Conservation (phyloP, 2,329 filamentous ascomycete species). For the Stachybotrys elegans region DNA sequence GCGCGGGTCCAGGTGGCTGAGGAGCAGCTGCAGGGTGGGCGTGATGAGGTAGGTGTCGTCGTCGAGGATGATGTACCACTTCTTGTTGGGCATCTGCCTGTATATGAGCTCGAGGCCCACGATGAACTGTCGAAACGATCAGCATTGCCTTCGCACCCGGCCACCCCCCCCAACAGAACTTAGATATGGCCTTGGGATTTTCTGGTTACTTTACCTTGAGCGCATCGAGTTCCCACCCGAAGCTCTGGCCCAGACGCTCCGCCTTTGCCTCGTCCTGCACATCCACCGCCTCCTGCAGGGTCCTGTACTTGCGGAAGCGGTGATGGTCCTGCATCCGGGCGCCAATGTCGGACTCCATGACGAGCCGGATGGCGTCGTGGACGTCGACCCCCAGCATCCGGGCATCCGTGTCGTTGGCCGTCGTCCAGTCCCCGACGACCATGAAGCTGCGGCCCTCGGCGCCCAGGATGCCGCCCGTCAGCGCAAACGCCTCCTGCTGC, state of each 20-base stretch:
- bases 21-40: slow-evolving; percentile 40
- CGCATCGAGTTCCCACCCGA: slow-evolving; percentile 46
- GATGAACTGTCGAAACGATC: slow-evolving; percentile 38
- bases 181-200: too few relatives aligned
- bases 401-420: slow-evolving; percentile 25
- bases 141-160: too few relatives aligned
- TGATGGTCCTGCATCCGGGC: slow-evolving; percentile 20
- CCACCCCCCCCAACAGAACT: too few relatives aligned
- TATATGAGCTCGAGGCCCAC: slow-evolving; percentile 49
- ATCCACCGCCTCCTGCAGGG: slow-evolving; percentile 31
- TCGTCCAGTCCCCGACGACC: slow-evolving; percentile 47
- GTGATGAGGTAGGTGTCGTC: slow-evolving; percentile 53
- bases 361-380: slow-evolving; percentile 34
- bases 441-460: slow-evolving; percentile 36
- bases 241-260: slow-evolving; percentile 27
- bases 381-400: slow-evolving; percentile 27
- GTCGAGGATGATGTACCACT: slow-evolving; percentile 55
- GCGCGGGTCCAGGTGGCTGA: slow-evolving; percentile 43
- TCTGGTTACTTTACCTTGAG: slow-evolving; percentile 35
- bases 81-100: slow-evolving; percentile 45
- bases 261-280: slow-evolving; percentile 33
- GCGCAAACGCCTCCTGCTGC: slow-evolving; percentile 38
- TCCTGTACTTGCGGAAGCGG: slow-evolving; percentile 35
- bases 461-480: slow-evolving; percentile 25
- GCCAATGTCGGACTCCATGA: slow-evolving; percentile 26